A percentile compares a stretch with the other conserved stretches of the same genome.
These are phyloP conservation scores for Neofusicoccum sp. DNA, from an alignment of 2,329 filamentous ascomycete species.

Conservation along the genomic window DNA sequence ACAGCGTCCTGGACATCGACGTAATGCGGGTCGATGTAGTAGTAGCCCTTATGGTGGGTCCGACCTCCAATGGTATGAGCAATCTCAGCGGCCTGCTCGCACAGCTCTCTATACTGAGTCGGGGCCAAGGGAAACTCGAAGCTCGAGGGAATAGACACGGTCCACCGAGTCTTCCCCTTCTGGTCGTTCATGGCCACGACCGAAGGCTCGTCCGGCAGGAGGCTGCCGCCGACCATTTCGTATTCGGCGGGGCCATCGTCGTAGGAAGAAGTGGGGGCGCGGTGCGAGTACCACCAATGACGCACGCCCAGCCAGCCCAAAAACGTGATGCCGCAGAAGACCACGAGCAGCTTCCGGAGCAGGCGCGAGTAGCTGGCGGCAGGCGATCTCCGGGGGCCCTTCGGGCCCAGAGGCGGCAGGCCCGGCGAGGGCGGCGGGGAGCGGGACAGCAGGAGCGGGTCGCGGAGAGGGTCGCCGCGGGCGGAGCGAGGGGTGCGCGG, in stretches of 20 bases:
- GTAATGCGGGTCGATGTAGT: constrained; percentile 67
- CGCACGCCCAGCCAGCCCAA: constrained; percentile 29
- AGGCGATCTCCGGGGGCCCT: constrained; percentile 61
- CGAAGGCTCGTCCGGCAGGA: constrained; percentile 71
- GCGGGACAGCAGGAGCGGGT: constrained; percentile 66
- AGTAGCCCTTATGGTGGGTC: constrained; percentile 55
- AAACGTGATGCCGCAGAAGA: constrained; percentile 51
- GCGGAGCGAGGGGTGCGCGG: constrained; percentile 34
- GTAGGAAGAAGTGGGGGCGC: background rate
- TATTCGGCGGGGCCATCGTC: constrained; percentile 52
- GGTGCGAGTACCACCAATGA: background rate
- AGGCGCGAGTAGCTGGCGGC: constrained; percentile 58
- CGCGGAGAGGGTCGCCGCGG: constrained; percentile 50
- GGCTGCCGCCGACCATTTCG: constrained; percentile 68
- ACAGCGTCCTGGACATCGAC: constrained; percentile 76
- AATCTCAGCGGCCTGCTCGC: constrained; percentile 67
- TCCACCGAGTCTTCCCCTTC: constrained; percentile 71
- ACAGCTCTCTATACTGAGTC: constrained; percentile 70
- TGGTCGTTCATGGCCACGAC: constrained; percentile 71
- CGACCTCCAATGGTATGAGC: constrained; percentile 44
- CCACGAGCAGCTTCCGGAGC: constrained; percentile 59
- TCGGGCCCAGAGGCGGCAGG: constrained; percentile 68
- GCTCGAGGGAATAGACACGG: constrained; percentile 72
- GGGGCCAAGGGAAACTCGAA: constrained; percentile 68
- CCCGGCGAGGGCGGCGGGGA: constrained; percentile 71